Evolutionary conservation across 2,329 filamentous ascomycete genomes (phyloP).

Genomic region (Fusarium pilosicola): DNA sequence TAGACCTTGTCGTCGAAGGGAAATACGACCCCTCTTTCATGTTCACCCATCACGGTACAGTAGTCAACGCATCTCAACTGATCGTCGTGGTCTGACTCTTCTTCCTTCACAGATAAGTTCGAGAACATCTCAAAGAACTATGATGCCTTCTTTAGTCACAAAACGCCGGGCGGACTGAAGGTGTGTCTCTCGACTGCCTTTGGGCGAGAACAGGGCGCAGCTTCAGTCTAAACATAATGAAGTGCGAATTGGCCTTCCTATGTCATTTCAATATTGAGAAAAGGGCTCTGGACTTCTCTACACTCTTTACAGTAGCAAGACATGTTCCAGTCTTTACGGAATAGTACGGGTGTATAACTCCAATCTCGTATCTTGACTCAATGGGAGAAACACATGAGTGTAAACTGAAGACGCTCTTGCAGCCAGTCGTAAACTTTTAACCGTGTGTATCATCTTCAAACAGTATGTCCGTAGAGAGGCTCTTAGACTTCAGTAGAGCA

Average conservation of each 20-base stretch:
- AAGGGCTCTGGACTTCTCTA: no score
- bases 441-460: neutral
- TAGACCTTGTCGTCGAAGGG: neutral
- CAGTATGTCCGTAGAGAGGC: rapidly evolving
- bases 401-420: rapidly evolving
- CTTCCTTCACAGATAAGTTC: neutral
- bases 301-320: no score
- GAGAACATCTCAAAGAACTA: neutral
- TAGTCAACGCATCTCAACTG: rapidly evolving
- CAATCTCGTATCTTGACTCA: neutral
- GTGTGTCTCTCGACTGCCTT: conserved; percentile 1
- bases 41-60: neutral
- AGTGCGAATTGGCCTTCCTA: no score
- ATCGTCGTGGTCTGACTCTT: rapidly evolving
- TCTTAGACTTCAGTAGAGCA: neutral
- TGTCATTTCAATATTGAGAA: no score
- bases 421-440: neutral
- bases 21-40: conserved; percentile 5
- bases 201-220: neutral
- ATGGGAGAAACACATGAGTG: neutral
- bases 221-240: no score
- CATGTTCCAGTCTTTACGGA: neutral
- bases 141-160: neutral
- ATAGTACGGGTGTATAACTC: neutral
- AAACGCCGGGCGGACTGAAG: neutral